Evolutionary conservation across 192 early-diverging fungal genomes (phyloP).

Genomic region (Rhizoclosmatium globosum): DNA sequence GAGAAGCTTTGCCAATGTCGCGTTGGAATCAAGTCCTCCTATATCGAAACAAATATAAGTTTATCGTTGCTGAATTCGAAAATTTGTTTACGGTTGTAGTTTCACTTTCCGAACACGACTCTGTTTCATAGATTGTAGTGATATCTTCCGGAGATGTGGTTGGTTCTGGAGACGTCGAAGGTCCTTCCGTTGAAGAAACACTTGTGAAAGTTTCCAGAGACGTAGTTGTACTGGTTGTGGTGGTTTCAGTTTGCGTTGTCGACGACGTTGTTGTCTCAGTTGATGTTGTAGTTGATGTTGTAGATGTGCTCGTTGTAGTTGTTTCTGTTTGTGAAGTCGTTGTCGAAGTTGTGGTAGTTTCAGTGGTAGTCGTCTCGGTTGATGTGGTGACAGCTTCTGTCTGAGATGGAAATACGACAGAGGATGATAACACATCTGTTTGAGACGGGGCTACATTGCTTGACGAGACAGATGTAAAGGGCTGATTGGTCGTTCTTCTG

Average conservation of each 20-base stretch:
- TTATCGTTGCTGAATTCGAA: too few species aligned
- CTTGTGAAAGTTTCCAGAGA: neutral
- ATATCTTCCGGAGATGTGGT: too few species aligned
- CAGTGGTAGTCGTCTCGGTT: neutral
- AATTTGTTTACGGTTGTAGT: too few species aligned
- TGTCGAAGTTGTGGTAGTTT: neutral
- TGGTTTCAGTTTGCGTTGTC: neutral
- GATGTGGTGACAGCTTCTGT: neutral
- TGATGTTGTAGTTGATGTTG: neutral
- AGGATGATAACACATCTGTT: neutral
- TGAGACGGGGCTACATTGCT: too few species aligned
- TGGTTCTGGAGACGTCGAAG: too few species aligned
- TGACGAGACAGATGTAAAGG: neutral
- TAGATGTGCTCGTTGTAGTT: neutral
- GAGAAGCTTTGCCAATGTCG: too few species aligned
- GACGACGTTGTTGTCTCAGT: neutral
- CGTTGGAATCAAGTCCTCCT: too few species aligned
- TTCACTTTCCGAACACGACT: too few species aligned
- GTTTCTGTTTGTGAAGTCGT: neutral
- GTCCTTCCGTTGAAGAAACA: too few species aligned
- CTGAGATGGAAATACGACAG: neutral
- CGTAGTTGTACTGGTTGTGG: constrained; percentile 2
- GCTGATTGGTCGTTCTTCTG: too few species aligned
- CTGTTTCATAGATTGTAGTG: too few species aligned
- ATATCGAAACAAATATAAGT: too few species aligned